A percentile compares a stretch with the other conserved stretches of the same genome.
Conservation (phyloP, 2,329 filamentous ascomycete genomes). For the Huntiella bhutanensis region DNA sequence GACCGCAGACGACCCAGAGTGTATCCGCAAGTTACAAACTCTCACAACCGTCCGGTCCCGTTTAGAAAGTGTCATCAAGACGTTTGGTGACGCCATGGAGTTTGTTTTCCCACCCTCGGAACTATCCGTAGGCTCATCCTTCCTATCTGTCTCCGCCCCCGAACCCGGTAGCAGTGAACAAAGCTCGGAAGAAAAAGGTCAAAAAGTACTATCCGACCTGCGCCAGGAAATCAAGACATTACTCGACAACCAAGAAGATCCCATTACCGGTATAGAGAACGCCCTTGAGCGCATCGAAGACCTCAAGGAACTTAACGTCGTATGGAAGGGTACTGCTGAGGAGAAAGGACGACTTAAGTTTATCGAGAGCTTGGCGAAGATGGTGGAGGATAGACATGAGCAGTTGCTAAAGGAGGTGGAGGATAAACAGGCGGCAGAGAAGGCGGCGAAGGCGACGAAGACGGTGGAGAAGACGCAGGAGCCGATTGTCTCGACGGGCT, state of each 20-base stretch:
- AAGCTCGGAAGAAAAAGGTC: constrained; percentile 69
- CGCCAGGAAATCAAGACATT: constrained; percentile 53
- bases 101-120: constrained; percentile 85
- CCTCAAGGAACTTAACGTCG: constrained; percentile 52
- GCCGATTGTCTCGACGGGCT: constrained; percentile 22
- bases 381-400: constrained; percentile 57
- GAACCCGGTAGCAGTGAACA: constrained; percentile 44
- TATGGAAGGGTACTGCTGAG: constrained; percentile 94
- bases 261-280: constrained; percentile 49
- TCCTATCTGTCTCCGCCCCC: constrained; percentile 77
- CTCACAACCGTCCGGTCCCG: constrained; percentile 64
- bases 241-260: constrained; percentile 36
- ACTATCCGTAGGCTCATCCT: constrained; percentile 62
- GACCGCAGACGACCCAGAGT: constrained; percentile 33
- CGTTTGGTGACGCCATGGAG: constrained; percentile 88
- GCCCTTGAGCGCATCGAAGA: constrained; percentile 58
- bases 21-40: constrained; percentile 62
- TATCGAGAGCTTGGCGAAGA: constrained; percentile 60
- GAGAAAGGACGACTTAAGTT: constrained; percentile 70
- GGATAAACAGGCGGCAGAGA: constrained; percentile 19
- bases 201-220: constrained; percentile 54
- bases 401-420: constrained; percentile 35
- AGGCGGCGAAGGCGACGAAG: constrained; percentile 19
- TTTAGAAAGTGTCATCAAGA: constrained; percentile 77
- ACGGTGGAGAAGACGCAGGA: background rate